These are phyloP conservation scores for Mucor circinelloides DNA, from an alignment of 371 early-diverging fungal genomes.

Conservation along the genomic window DNA sequence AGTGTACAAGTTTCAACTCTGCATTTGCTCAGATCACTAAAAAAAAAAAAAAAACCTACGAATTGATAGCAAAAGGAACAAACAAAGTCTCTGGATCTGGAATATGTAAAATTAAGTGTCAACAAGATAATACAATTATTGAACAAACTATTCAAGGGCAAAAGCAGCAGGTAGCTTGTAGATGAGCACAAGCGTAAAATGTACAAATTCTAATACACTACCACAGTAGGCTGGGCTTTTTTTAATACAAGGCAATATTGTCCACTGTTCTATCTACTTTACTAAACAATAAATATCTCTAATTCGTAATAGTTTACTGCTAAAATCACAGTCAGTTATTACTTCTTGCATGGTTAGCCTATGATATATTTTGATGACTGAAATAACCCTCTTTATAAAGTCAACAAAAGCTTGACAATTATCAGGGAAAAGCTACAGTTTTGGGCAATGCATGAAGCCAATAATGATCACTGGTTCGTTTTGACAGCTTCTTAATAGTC, in stretches of 20 bases:
- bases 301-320: not conserved
- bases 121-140: constrained; percentile 41
- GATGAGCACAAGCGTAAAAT: not conserved
- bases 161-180: constrained; percentile 30
- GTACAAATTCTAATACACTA: not conserved
- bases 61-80: constrained; percentile 88
- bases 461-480: no score
- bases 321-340: no score
- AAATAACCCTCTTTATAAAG: no score
- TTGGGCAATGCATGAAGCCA: no score
- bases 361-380: no score
- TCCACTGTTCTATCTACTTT: not conserved
- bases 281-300: not conserved
- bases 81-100: constrained; percentile 81
- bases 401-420: no score
- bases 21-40: no score
- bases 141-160: constrained; percentile 52
- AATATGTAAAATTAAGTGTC: constrained; percentile 88
- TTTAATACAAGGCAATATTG: not conserved
- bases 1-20: not conserved
- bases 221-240: not conserved
- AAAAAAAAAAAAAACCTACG: no score
- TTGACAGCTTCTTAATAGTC: no score
- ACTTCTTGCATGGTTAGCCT: no score
- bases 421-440: no score